Conservation (phyloP, 352 stramenopile species). For the Pythium brachiatum region DNA sequence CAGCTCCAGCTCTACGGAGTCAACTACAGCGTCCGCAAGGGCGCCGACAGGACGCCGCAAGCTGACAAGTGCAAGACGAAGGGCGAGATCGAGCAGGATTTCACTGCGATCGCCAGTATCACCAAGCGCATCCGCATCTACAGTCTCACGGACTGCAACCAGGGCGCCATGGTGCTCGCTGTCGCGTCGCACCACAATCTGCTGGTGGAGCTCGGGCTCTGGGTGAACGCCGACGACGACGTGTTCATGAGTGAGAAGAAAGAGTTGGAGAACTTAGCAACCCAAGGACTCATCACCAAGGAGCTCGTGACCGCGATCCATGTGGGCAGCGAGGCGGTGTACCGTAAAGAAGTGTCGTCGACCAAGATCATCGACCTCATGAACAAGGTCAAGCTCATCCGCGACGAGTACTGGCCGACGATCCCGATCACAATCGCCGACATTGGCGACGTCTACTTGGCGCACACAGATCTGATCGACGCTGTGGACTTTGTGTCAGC, state of each 20-base stretch:
- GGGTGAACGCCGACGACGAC: slow-evolving; percentile 39
- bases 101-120: slow-evolving; percentile 18
- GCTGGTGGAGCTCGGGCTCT: slow-evolving; percentile 55
- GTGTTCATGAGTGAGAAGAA: slow-evolving; percentile 46
- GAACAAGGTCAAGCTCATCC: slow-evolving; percentile 38
- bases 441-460: slow-evolving; percentile 61
- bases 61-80: slow-evolving; percentile 26
- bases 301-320: slow-evolving; percentile 37
- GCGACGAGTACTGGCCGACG: slow-evolving; percentile 17
- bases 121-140: slow-evolving; percentile 34
- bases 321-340: slow-evolving; percentile 68
- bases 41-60: slow-evolving; percentile 21
- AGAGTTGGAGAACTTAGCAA: slow-evolving; percentile 30
- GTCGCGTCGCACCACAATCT: slow-evolving; percentile 19
- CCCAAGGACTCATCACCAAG: slow-evolving; percentile 17
- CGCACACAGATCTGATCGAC: slow-evolving; percentile 39
- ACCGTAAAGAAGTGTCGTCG: slow-evolving; percentile 55
- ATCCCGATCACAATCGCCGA: slow-evolving; percentile 64
- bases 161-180: slow-evolving; percentile 26
- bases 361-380: slow-evolving; percentile 40
- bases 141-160: slow-evolving; percentile 34
- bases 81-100: slow-evolving; percentile 22
- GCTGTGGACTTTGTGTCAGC: slow-evolving; percentile 57
- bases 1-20: slow-evolving; percentile 26
- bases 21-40: slow-evolving; percentile 41